phyloP scores from a whole-genome alignment of 2,329 filamentous ascomycete genomes.

The Xylariomycetidae sp. region DNA sequence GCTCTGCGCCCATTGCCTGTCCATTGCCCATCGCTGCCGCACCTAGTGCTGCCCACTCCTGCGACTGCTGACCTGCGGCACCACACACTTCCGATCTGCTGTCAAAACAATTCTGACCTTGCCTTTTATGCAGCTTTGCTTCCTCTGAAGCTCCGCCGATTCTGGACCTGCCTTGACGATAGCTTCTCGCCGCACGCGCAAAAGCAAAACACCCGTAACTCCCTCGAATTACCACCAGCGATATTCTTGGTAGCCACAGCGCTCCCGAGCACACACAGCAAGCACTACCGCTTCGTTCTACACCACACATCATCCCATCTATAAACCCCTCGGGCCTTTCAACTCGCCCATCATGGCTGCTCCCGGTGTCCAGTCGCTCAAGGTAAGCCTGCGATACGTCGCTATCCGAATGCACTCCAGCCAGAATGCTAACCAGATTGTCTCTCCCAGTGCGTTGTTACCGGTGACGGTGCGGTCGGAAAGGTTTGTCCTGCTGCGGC shows the following conservation, averaged over 20 bases:
- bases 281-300: conserved; percentile 7
- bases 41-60: conserved; percentile 5
- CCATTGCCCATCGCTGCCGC: conserved; percentile 10
- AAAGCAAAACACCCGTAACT: too few species aligned
- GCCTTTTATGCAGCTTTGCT: conserved; percentile 25
- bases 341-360: conserved; percentile 61
- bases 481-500: conserved; percentile 58
- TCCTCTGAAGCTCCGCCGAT: conserved; percentile 14
- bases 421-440: conserved; percentile 30
- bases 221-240: too few species aligned
- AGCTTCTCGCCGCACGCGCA: conserved; percentile 13
- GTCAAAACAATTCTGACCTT: conserved; percentile 35
- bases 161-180: too few species aligned
- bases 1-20: conserved; percentile 9
- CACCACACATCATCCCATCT: conserved; percentile 9
- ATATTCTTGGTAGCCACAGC: too few species aligned
- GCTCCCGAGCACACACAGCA: too few species aligned
- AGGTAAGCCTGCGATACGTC: conserved; percentile 48
- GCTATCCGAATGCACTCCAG: conserved; percentile 8
- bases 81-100: conserved; percentile 26
- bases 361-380: conserved; percentile 82
- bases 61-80: conserved; percentile 27
- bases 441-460: conserved; percentile 79
- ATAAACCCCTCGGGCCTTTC: conserved; percentile 10
- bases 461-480: conserved; percentile 97